Evolutionary conservation across 1,139 yeast genomes (phyloP), one percentile per base, ranked within the genome.

Genomic region (Candida gigantensis): DNA sequence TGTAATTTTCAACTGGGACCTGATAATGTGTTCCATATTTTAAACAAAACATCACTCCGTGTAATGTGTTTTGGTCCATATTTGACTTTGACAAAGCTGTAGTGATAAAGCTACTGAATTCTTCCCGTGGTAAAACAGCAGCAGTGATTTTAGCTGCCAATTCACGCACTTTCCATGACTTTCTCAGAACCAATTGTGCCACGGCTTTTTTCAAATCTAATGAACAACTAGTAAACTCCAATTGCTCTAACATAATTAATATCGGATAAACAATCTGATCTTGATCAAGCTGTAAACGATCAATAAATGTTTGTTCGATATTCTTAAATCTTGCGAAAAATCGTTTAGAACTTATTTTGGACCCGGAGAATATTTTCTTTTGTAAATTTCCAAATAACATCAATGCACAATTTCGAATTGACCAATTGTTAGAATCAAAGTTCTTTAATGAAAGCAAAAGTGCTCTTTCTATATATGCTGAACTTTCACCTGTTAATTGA

Each of bases 351-450:
- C 34, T 30, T 12, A 62, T 57, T 8, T 61, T 51, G 33, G 64
- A 65, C 10, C 79, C 76, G 3, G 95, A 95, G 60, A 90, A 89
- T 4, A 92, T 53, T 43, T 94, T 73, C 42, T 81, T 81, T 52
- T 86, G 92, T 30, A 90, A 58, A 0, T 96, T 80, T 1, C 95
- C 83, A 55, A 89, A 92, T 28, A 92, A 68, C 97, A 92, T 92
- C 19, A 90, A 84, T 0, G 96, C 88, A 58, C 97, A 87, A 57
- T 92, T 92, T 50, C 96, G 71, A 21, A 92, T 74, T 0, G 96
- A 81, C 97, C 97, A 90, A 21, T 79, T 68, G 1, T 71, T 64
- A 3, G 86, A 78, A 1, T 76, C 70, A 57, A 90, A 87, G 25
- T 81, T 73, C 1, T 62, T 49, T 28, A 92, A 67, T 0, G 95